A percentile compares a stretch with the other conserved stretches of the same genome.
These are phyloP conservation scores for Endocladia muricata DNA, from an alignment of 31 red algal species.

Conservation along the genomic window DNA sequence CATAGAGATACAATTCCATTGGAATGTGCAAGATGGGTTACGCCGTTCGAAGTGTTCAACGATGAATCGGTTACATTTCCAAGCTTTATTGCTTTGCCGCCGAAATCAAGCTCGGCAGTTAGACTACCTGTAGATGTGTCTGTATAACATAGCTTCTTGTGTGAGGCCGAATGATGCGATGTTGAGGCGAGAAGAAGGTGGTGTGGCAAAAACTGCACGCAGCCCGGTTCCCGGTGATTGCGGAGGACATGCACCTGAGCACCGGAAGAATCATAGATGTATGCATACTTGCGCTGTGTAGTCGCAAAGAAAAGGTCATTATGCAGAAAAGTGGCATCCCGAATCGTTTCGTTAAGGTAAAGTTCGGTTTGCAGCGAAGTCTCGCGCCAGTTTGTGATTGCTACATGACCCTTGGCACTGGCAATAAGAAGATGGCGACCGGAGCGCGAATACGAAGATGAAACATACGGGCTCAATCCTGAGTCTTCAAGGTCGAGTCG, in stretches of 20 bases:
- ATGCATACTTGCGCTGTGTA: constrained; percentile 67
- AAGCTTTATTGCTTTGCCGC: constrained; percentile 2
- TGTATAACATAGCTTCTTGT: constrained; percentile 65
- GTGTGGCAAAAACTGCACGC: constrained; percentile 79
- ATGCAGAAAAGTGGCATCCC: constrained; percentile 74
- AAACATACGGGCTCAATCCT: constrained; percentile 46
- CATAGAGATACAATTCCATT: constrained; percentile 82
- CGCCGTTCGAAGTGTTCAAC: constrained; percentile 58
- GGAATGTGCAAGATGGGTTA: constrained; percentile 61
- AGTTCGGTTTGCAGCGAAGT: constrained; percentile 56
- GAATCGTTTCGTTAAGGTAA: constrained; percentile 76
- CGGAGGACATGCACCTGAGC: constrained; percentile 81
- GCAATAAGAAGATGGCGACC: constrained; percentile 58
- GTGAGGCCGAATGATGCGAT: constrained; percentile 10
- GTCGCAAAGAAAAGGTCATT: constrained; percentile 75
- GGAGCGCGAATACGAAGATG: constrained; percentile 69
- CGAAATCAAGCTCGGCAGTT: constrained; percentile 54
- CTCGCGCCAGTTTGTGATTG: constrained; percentile 57
- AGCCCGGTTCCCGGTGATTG: constrained; percentile 63
- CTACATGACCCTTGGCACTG: constrained; percentile 76
- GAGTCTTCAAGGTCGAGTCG: constrained; percentile 32
- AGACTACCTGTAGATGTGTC: constrained; percentile 71
- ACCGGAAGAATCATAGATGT: constrained; percentile 82
- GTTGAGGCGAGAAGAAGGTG: constrained; percentile 78
- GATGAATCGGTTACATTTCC: constrained; percentile 25